Evolutionary conservation across 1,139 yeast species (phyloP), one percentile per base, ranked within the genome.

Genomic region (Geotrichum fermentans): DNA sequence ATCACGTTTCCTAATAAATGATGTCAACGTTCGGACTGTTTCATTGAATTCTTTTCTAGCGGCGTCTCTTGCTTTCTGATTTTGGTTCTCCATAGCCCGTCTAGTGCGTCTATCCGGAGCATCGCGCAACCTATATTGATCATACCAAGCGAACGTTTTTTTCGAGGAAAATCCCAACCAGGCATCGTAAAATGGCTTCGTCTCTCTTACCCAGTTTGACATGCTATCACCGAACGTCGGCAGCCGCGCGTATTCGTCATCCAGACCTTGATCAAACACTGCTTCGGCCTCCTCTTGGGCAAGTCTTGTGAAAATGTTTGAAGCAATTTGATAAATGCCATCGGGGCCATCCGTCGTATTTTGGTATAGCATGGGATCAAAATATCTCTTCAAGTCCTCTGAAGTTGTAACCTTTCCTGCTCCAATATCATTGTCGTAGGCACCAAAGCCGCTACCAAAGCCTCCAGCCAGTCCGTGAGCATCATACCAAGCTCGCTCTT

Each of bases 401-500:
- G 79, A 76, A 0, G 80, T 72, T 0, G 82, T 74, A 24, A 83
- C 79, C 54, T 74, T 71, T 21, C 71, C 69, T 35, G 71, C 42
- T 37, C 39, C 33, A 32, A 39, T 37, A 33, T 44, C 47, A 16
- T 44, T 28, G 29, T 34, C 47, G 18, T 44, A 44, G 13, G 30
- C 36, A 2, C 30, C 36, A 14, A 37, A 37, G 2, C 39, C 39
- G 28, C 39, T 36, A 74, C 82, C 62, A 79, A 86, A 61, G 73
- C 78, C 60, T 11, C 43, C 47, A 10, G 47, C 43, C 82, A 68
- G 36, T 82, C 86, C 65, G 64, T 90, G 97, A 0, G 87, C 73
- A 62, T 92, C 97, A 61, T 92, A 92, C 97, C 97, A 92, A 1
- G 95, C 86, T 56, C 98, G 72, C 62, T 92, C 97, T 60, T 89